Evolutionary conservation across 805 yeast species (phyloP), one percentile per base, ranked within the genome.

Genomic region (Candida anglica): DNA sequence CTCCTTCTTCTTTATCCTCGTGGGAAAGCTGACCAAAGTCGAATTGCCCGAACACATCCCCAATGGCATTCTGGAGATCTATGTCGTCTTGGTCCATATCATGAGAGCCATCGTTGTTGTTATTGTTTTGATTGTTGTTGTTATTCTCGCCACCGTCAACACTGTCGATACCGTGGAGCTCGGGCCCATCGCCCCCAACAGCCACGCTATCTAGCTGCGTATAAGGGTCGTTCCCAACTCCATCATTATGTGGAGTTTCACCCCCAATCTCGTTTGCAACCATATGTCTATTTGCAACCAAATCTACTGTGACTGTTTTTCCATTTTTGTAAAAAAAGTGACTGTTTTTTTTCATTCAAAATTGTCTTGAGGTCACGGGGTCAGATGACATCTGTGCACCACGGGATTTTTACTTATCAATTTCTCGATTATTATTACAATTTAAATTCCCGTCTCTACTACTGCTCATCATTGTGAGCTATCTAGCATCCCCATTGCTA

Each of bases 31-130:
- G 24, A 31, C 27, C 24, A 41, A 43, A 50, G 36, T 44, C 57
- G 41, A 55, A 61, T 42, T 47, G 64, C 42, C 50, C 52, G 40
- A 66, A 60, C 1, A 62, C 70, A 39, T 60, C 59, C 13, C 66
- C 69, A 27, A 65, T 61, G 22, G 67, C 66, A 28, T 51, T 53
- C 34, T 60, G 60, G 29, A 60, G 42, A 18, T 53, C 60, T 6
- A 45, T 19, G 28, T 56, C 61, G 15, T 41, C 52, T 13, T 38
- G 40, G 15, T 43, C 34, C 11, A 24, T n/a, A n/a, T n/a, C n/a
- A n/a, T n/a, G n/a, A n/a, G n/a, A n/a, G 11, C 5, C 9, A 15
- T 11, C 15, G 9, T 4, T 27, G 20, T 15, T 16, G 22, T 19
- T 30, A 13, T 16, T 15, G n/a, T 14, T 14, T 8, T n/a, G 14